Evolutionary conservation across 169 alveolate genomes (phyloP).

Genomic region (Perkinsus chesapeaki): DNA sequence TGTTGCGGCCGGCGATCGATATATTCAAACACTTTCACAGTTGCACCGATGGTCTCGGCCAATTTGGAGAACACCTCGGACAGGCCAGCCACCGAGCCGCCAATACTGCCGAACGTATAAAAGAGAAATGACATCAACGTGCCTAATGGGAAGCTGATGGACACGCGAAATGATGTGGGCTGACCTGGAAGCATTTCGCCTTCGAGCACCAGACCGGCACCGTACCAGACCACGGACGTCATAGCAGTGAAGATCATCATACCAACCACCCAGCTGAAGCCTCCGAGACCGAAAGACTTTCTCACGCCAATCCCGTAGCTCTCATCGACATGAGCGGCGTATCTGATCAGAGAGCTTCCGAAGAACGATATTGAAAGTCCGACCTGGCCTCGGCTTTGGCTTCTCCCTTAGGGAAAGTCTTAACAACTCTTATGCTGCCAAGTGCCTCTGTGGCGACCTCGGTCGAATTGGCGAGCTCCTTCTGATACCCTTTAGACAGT

Average conservation of each 20-base stretch:
- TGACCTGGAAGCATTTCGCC: constrained; percentile 8
- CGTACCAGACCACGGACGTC: constrained; percentile 9
- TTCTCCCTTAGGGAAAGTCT: neutral
- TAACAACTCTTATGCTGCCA: neutral
- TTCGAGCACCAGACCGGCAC: constrained; percentile 11
- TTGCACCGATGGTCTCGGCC: neutral
- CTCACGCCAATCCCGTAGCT: neutral
- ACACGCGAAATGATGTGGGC: no score
- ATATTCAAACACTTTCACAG: neutral
- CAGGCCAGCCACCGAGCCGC: neutral
- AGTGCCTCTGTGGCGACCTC: neutral
- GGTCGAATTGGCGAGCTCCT: neutral
- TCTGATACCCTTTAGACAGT: neutral
- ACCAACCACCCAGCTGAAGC: neutral
- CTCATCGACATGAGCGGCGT: neutral
- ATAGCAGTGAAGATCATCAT: neutral
- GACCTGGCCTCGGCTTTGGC: neutral
- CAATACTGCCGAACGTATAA: neutral
- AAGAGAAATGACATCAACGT: neutral
- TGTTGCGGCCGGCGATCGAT: neutral
- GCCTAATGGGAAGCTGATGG: no score
- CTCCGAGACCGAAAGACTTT: neutral
- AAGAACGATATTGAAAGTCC: neutral
- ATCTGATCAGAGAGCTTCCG: neutral
- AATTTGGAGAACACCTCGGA: neutral